phyloP scores from a whole-genome alignment of 1,139 yeast genomes.

The Cylindricascospora bacillispora region DNA sequence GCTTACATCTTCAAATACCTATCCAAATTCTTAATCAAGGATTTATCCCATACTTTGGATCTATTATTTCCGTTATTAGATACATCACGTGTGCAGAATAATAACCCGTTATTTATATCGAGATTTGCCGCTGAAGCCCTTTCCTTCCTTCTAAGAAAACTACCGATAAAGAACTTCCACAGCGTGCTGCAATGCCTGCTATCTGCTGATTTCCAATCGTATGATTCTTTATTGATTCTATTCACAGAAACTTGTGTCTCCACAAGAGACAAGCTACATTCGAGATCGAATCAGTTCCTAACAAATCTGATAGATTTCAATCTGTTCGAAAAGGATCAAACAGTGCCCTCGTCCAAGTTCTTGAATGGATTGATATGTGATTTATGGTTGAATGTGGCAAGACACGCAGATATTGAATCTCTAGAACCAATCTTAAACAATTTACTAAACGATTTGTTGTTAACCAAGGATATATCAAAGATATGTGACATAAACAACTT shows the following conservation, averaged over 20 bases:
- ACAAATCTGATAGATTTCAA: too few species aligned
- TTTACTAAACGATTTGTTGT: not conserved
- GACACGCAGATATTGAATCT: slow-evolving; percentile 47
- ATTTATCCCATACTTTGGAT: slow-evolving; percentile 56
- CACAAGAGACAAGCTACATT: slow-evolving; percentile 61
- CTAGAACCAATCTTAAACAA: slow-evolving; percentile 33
- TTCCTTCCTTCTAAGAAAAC: slow-evolving; percentile 69
- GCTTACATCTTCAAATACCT: slow-evolving; percentile 87
- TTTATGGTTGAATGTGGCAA: slow-evolving; percentile 44
- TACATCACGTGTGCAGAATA: too few species aligned
- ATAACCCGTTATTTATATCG: slow-evolving; percentile 50
- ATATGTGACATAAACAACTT: slow-evolving; percentile 10
- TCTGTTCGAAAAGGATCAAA: too few species aligned
- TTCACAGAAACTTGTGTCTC: slow-evolving; percentile 68
- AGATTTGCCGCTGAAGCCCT: slow-evolving; percentile 87
- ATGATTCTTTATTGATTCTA: slow-evolving; percentile 46
- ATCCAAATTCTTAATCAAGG: slow-evolving; percentile 46
- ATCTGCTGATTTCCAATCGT: slow-evolving; percentile 31
- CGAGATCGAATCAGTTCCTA: slow-evolving; percentile 46
- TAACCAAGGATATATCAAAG: slow-evolving; percentile 9
- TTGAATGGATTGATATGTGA: too few species aligned
- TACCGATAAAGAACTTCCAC: slow-evolving; percentile 36
- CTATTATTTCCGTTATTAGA: slow-evolving; percentile 54
- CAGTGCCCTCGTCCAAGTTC: too few species aligned
- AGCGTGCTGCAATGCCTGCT: not conserved